These are phyloP conservation scores for Fusarium tupiense DNA, from an alignment of 2,329 filamentous ascomycete species.

Conservation along the genomic window DNA sequence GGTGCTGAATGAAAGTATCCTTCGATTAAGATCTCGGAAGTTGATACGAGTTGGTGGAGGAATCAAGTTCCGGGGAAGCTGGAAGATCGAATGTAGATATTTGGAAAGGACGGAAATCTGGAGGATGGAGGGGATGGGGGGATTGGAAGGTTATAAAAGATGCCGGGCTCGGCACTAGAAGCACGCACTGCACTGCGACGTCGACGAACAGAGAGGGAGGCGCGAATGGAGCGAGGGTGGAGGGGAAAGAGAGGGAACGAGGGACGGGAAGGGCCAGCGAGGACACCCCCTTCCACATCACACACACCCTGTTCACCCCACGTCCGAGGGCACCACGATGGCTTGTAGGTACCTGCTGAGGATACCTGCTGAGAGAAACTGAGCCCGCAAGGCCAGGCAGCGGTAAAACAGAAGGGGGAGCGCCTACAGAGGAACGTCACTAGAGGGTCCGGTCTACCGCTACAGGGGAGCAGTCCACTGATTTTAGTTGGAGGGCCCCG, in stretches of 20 bases:
- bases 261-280: conserved; percentile 30
- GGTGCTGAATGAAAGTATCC: conserved; percentile 1
- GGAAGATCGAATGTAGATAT: conserved; percentile 39
- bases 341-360: conserved; percentile 33
- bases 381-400: conserved; percentile 36
- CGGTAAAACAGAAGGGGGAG: conserved; percentile 40
- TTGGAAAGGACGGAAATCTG: conserved; percentile 39
- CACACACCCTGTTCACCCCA: conserved; percentile 26
- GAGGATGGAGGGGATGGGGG: conserved; percentile 44
- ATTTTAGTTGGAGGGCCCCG: conserved; percentile 13
- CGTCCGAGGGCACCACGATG: conserved; percentile 20
- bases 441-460: conserved; percentile 32
- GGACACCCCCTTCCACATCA: background rate
- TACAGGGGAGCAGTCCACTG: conserved; percentile 29
- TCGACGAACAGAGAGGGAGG: conserved; percentile 32
- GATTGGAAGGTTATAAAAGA: conserved; percentile 45
- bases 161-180: conserved; percentile 47
- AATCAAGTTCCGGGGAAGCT: conserved; percentile 40
- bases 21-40: conserved; percentile 11
- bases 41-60: conserved; percentile 29
- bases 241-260: conserved; percentile 35
- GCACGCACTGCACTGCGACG: conserved; percentile 35
- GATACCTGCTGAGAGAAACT: conserved; percentile 41
- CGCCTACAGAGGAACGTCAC: conserved; percentile 26
- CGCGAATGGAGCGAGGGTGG: conserved; percentile 37